Evolutionary conservation across 73 alveolate genomes (phyloP), one percentile per base, ranked within the genome.

Genomic region (Tetrahymena borealis): DNA sequence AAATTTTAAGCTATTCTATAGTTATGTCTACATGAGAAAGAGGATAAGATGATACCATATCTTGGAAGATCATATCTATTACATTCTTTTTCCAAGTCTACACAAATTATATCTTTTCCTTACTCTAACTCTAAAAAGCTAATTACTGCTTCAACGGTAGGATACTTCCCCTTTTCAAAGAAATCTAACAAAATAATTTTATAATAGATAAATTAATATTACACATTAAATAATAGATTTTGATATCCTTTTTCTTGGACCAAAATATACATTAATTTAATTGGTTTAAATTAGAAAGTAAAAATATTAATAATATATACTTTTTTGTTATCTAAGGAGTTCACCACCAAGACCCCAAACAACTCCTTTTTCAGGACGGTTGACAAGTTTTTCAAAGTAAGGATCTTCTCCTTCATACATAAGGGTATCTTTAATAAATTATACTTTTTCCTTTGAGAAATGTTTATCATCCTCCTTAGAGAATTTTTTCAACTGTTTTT

Each of bases 351-450:
- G 91, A 60, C 95, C 95, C 95, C 95, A 93, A 11, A 93, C 95
- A 32, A 42, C 78, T 93, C 95, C 95, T 39, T 93, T 93, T 32
- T 93, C 90, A 20, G 95, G 95, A 32, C 95, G 90, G 32, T 93
- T 92, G 13, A 93, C 95, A 11, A 93, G 93, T 85, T 93, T 93
- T 78, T 93, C 95, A 31, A 32, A 79, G 32, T 39, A 93, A 20
- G 95, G 95, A 85, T 93, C 95, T 79, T 93, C 95, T 33, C 95
- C 95, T 32, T 93, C 91, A 93, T 39, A 93, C 33, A 93, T 40
- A 2, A 93, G 93, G 28, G 93, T 93, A 11, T 93, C 93, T 93
- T 42, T 85, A 32, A 93, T 93, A 41, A 93, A 85, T 60, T 93
- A 18, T 4, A 93, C 91, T 38, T 79, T n/a, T 79, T 79, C 91